Conservation (phyloP, 1,284 basidiomycete species). For the Cryptococcus wingfieldii region DNA sequence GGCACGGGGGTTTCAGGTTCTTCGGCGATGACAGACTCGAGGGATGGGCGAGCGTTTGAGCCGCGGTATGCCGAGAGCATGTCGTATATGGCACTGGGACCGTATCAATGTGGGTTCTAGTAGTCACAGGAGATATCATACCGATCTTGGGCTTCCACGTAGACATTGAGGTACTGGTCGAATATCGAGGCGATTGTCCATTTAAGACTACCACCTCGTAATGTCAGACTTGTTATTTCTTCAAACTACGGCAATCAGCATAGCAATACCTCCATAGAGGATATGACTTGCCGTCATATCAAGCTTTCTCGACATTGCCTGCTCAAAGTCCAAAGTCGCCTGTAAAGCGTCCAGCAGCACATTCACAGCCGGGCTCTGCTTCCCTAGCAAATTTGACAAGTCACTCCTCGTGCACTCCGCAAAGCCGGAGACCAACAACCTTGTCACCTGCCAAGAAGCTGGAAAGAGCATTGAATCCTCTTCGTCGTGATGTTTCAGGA, state of each 20-base stretch:
- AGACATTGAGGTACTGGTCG: conserved; percentile 85
- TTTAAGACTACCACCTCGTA: conserved; percentile 15
- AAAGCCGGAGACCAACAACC: conserved; percentile 75
- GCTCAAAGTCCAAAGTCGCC: conserved; percentile 79
- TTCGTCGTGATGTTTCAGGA: conserved; percentile 81
- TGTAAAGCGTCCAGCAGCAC: conserved; percentile 78
- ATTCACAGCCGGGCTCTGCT: conserved; percentile 62
- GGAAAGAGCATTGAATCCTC: conserved; percentile 82
- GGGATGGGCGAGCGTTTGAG: conserved; percentile 59
- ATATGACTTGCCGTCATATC: conserved; percentile 60
- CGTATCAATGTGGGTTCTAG: background rate
- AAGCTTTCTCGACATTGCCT: conserved; percentile 71
- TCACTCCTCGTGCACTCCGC: conserved; percentile 68
- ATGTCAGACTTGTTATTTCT: conserved; percentile 30
- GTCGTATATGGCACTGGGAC: conserved; percentile 46
- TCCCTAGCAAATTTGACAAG: conserved; percentile 49
- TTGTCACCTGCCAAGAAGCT: conserved; percentile 72
- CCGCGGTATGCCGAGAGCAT: conserved; percentile 70
- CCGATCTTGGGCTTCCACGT: conserved; percentile 96
- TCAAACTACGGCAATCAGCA: conserved; percentile 39
- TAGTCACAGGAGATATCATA: conserved; percentile 9
- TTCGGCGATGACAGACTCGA: conserved; percentile 56
- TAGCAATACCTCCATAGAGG: background rate
- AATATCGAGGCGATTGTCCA: conserved; percentile 80
- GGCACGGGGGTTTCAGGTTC: conserved; percentile 57